Percentiles rank a stretch among this genome's conserved stretches.
These are phyloP conservation scores for Exserohilum turcica DNA, from an alignment of 2,329 filamentous ascomycete genomes.

Conservation along the genomic window DNA sequence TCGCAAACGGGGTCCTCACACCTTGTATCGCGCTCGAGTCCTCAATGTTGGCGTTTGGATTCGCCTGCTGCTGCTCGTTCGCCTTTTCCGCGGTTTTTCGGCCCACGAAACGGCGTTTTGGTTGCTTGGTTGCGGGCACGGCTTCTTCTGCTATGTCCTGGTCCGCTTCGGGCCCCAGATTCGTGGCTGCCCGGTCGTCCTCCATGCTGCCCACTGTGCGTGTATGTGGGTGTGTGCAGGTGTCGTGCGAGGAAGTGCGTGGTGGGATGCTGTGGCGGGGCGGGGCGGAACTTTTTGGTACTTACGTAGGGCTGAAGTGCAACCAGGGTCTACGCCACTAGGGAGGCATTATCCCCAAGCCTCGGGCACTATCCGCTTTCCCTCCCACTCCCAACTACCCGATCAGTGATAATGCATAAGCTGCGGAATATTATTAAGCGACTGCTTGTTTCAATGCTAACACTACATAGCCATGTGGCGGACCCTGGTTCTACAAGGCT, in stretches of 20 bases:
- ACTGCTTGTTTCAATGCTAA: no score
- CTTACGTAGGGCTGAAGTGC: constrained; percentile 17
- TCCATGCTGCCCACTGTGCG: constrained; percentile 63
- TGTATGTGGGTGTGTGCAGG: constrained; percentile 8
- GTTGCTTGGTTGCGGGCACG: constrained; percentile 64
- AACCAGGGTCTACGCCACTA: not conserved
- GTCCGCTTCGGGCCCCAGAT: constrained; percentile 71
- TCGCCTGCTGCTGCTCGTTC: constrained; percentile 50
- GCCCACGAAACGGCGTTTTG: constrained; percentile 91
- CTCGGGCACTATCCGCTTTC: no score
- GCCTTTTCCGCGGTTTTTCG: constrained; percentile 71
- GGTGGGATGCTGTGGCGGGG: constrained; percentile 19
- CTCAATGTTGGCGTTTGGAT: constrained; percentile 56
- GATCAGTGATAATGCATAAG: no score
- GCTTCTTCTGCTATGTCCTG: constrained; percentile 64
- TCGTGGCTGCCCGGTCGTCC: constrained; percentile 71
- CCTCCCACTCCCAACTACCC: no score
- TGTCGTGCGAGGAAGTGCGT: constrained; percentile 18
- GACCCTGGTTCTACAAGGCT: no score
- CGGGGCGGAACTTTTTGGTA: constrained; percentile 17
- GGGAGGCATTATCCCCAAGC: not conserved
- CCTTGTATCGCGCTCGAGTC: constrained; percentile 72
- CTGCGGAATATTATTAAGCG: no score
- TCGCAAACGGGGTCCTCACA: constrained; percentile 48
- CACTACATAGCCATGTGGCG: not conserved